Conservation (phyloP, 257 asterid genomes). For the Nicotiana knightiana region DNA sequence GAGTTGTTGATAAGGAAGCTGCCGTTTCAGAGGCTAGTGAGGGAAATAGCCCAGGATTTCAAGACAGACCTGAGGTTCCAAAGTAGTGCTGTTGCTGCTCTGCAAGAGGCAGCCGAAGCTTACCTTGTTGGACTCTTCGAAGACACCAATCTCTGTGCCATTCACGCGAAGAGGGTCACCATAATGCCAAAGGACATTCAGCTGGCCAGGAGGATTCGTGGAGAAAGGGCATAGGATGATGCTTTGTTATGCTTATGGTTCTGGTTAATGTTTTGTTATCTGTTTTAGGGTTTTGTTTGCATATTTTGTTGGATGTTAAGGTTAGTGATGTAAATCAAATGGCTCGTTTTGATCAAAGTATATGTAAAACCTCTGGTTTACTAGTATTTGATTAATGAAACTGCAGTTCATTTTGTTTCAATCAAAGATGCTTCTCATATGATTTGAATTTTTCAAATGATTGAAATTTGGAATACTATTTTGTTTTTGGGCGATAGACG, state of each 20-base stretch:
- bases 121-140: conserved; percentile 56
- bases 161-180: conserved; percentile 68
- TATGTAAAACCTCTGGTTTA: neutral
- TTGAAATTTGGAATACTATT: no score
- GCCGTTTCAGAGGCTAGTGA: conserved; percentile 65
- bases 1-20: conserved; percentile 65
- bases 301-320: neutral
- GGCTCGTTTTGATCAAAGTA: neutral
- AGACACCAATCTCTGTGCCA: conserved; percentile 64
- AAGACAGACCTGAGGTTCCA: conserved; percentile 75
- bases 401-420: neutral
- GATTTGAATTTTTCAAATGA: no score
- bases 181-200: conserved; percentile 72
- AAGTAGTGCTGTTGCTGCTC: conserved; percentile 69
- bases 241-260: neutral
- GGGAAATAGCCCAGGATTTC: conserved; percentile 74
- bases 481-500: no score
- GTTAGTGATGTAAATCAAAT: neutral
- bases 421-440: neutral
- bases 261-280: neutral
- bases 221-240: conserved; percentile 45
- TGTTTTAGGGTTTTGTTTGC: neutral
- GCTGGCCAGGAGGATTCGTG: conserved; percentile 60
- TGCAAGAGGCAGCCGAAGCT: conserved; percentile 75
- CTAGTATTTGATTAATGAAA: neutral